Percentiles rank a stretch among this genome's conserved stretches.
Conservation (phyloP, 306 rosid species). For the Gynostemma pentaphyllum region DNA sequence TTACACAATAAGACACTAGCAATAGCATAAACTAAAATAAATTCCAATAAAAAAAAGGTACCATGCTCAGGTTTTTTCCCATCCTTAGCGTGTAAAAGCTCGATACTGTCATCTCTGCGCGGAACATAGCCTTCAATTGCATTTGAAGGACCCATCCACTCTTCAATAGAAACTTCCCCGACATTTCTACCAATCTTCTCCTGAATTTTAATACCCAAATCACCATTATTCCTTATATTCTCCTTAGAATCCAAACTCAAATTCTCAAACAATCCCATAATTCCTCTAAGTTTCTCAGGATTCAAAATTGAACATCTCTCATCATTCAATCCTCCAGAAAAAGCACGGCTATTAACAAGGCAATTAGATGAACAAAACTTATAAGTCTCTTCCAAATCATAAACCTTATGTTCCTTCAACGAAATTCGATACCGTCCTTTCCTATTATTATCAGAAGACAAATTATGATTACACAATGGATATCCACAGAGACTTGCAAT, state of each 20-base stretch:
- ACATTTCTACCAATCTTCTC: slow-evolving; percentile 36
- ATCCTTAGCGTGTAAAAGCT: slow-evolving; percentile 26
- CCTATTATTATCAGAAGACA: slow-evolving; percentile 41
- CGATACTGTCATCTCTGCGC: slow-evolving; percentile 21
- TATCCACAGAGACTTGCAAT: slow-evolving; percentile 56
- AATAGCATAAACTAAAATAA: background rate
- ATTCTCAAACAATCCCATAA: slow-evolving; percentile 39
- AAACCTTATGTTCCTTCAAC: slow-evolving; percentile 68
- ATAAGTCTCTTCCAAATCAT: slow-evolving; percentile 64
- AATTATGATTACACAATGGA: slow-evolving; percentile 33
- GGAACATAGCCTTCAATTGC: slow-evolving; percentile 96
- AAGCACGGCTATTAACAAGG: slow-evolving; percentile 51
- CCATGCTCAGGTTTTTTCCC: slow-evolving; percentile 22
- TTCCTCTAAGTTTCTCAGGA: slow-evolving; percentile 30
- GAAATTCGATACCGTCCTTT: slow-evolving; percentile 74
- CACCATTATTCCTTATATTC: slow-evolving; percentile 29
- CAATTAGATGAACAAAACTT: slow-evolving; percentile 71
- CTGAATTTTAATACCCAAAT: slow-evolving; percentile 53
- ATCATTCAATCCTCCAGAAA: slow-evolving; percentile 45
- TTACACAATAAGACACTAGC: background rate
- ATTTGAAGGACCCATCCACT: slow-evolving; percentile 80
- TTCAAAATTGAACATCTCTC: slow-evolving; percentile 50
- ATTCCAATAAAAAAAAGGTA: background rate
- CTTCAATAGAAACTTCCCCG: slow-evolving; percentile 46
- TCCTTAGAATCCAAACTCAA: slow-evolving; percentile 24